Percentiles rank a stretch among this genome's conserved stretches.
Conservation (phyloP, 768 basidiomycete genomes). For the Piloderma croceum region DNA sequence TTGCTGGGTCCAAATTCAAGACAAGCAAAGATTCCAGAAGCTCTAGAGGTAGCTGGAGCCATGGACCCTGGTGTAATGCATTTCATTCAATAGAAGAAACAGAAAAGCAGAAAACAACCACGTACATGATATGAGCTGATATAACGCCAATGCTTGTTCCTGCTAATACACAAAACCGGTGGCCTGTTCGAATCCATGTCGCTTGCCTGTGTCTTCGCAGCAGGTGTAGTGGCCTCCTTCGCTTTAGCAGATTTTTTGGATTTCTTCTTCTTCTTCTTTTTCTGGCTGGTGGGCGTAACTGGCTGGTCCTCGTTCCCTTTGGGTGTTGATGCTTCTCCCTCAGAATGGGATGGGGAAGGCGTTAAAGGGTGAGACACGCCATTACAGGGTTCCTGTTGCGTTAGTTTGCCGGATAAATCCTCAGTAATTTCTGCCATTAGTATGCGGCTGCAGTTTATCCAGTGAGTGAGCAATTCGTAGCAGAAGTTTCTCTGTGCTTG, state of each 20-base stretch:
- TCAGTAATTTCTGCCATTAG: no score
- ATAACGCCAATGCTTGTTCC: conserved; percentile 93
- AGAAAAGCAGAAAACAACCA: conserved; percentile 17
- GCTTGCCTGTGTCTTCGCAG: conserved; percentile 24
- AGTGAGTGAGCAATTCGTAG: no score
- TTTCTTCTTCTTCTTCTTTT: conserved; percentile 71
- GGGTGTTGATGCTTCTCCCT: conserved; percentile 20
- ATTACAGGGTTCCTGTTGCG: neutral
- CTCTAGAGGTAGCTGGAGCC: conserved; percentile 86
- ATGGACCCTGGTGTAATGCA: conserved; percentile 67
- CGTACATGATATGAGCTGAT: conserved; percentile 87
- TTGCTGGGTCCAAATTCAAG: conserved; percentile 71
- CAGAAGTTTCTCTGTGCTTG: no score
- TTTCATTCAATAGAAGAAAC: conserved; percentile 1
- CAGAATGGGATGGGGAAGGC: conserved; percentile 16
- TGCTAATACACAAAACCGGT: conserved; percentile 76
- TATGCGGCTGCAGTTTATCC: no score
- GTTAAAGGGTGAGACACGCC: conserved; percentile 3
- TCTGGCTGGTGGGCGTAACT: conserved; percentile 27
- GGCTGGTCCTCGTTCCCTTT: conserved; percentile 18
- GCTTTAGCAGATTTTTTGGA: conserved; percentile 48
- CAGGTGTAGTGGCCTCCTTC: conserved; percentile 33
- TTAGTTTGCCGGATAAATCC: neutral
- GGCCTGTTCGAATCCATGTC: conserved; percentile 45
- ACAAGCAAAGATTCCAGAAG: conserved; percentile 75